Conservation (phyloP, 345 rosid species). For the sweet orange (Citrus sinensis) region DVS_A1.0 CM039162.1:5541001-5541500, state of each 20-base stretch:
- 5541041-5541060: slow-evolving; percentile 60
- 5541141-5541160: neutral
- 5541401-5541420: neutral
- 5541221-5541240: neutral
- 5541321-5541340: neutral
- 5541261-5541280: neutral
- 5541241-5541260: neutral
- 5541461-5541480: neutral
- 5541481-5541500: neutral
- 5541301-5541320: neutral
- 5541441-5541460: neutral
- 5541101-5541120: neutral
- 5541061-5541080: neutral
- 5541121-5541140: neutral
- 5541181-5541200: neutral
- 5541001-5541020: slow-evolving; percentile 87
- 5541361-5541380: neutral
- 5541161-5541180: neutral
- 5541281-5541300: neutral
- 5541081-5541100: no score
- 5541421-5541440: neutral
- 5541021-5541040: slow-evolving; percentile 55
- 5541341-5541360: neutral
- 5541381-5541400: neutral
- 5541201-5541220: neutral